phyloP scores from a whole-genome alignment of 345 rosid species.

The Ceriops zippeliana region DNA sequence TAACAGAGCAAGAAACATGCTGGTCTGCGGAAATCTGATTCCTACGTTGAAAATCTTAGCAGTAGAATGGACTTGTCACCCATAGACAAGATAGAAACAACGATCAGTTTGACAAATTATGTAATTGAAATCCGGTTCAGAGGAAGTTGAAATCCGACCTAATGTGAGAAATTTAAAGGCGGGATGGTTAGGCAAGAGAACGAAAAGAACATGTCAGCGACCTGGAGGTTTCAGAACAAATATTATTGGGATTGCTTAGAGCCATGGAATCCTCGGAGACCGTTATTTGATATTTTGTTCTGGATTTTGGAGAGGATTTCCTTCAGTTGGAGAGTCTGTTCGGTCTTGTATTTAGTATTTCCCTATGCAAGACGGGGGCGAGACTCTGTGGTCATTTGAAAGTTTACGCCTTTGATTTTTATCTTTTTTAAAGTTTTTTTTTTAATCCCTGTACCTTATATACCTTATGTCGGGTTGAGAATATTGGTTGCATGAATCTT shows the following conservation, averaged over 20 bases:
- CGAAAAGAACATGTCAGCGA: conserved; percentile 72
- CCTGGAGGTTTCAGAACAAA: conserved; percentile 31
- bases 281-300: conserved; percentile 32
- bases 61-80: conserved; percentile 58
- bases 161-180: conserved; percentile 27
- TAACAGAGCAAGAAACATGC: conserved; percentile 28
- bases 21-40: conserved; percentile 31
- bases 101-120: conserved; percentile 22
- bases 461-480: background rate
- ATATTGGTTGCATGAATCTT: background rate
- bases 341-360: background rate
- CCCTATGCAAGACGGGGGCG: background rate
- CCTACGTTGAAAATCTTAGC: conserved; percentile 39
- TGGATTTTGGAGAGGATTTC: conserved; percentile 16
- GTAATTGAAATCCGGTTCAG: conserved; percentile 20
- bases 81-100: conserved; percentile 20
- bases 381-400: conserved; percentile 16
- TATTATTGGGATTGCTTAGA: conserved; percentile 48
- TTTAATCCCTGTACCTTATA: background rate
- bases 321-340: conserved; percentile 37
- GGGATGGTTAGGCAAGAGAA: conserved; percentile 16
- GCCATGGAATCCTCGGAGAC: conserved; percentile 44
- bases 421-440: no score
- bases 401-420: conserved; percentile 16
- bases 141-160: conserved; percentile 59